A percentile compares a stretch with the other conserved stretches of the same genome.
These are phyloP conservation scores for Apiospora marii DNA, from an alignment of 2,329 filamentous ascomycete genomes.

Conservation along the genomic window DNA sequence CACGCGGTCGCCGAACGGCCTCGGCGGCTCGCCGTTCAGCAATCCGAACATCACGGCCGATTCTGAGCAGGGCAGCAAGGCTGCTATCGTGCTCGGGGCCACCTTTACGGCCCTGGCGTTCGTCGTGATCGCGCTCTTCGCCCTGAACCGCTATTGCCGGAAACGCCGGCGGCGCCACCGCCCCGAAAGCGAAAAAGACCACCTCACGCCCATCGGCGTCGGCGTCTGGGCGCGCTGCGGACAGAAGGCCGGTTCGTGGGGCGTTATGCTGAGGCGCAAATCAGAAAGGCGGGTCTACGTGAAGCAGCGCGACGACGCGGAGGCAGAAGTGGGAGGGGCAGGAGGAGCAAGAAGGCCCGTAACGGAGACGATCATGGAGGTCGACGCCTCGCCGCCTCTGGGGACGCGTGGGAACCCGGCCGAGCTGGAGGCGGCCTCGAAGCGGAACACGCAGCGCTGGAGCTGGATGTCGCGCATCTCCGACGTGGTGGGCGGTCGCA, in stretches of 20 bases:
- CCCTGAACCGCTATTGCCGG: not conserved
- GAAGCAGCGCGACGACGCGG: not conserved
- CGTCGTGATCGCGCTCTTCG: not conserved
- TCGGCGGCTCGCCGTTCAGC: not conserved
- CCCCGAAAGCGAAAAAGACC: not conserved
- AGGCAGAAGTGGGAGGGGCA: not conserved
- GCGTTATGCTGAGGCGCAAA: not conserved
- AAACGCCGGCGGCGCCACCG: not conserved
- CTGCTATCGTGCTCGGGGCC: not conserved
- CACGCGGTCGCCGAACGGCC: not conserved
- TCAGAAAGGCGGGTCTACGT: not conserved
- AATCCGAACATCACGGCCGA: not conserved
- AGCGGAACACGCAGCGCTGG: not conserved
- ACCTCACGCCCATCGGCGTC: not conserved
- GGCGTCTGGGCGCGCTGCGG: slow-evolving; percentile 6
- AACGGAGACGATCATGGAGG: slow-evolving; percentile 1
- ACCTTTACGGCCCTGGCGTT: not conserved
- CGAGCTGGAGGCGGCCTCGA: slow-evolving; percentile 22
- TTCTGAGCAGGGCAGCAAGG: not conserved
- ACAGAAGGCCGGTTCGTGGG: not conserved
- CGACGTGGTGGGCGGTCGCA: not conserved
- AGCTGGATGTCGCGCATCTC: slow-evolving; percentile 29
- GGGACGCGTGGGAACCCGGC: slow-evolving; percentile 24
- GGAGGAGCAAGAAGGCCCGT: not conserved
- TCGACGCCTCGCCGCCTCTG: not conserved